Evolutionary conservation across 2,329 filamentous ascomycete genomes (phyloP), one percentile per base, ranked within the genome.

Genomic region (Catunica adiposa): DNA sequence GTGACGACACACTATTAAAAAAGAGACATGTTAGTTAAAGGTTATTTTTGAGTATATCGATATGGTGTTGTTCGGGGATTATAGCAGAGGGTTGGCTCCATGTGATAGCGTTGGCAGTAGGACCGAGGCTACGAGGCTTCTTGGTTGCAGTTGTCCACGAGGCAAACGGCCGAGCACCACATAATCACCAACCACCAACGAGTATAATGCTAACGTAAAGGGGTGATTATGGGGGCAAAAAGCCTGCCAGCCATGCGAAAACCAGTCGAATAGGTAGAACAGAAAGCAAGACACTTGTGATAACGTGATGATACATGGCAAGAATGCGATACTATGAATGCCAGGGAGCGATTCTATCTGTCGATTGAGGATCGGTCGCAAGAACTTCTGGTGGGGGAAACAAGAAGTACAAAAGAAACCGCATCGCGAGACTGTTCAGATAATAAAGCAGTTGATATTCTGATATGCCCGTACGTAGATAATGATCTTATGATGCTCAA

Each of bases 1-100:
- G 92, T 97, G 67, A 98, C 92, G 68, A 98, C 92, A 71, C 92
- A 98, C 89, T 96, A 64, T 59, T 65, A 58, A 52, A 20, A 54
- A 59, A 56, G 57, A 67, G 68, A 5, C 11, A 62, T 62, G 66
- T 72, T 67, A 69, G 66, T 64, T 54, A 34, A 29, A 57, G 61
- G 58, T 6, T 25, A 5, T 48, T 15, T 23, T 2, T 23, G 26
- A 11, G 8, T 7, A 42, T 31, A 52, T 60, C 48, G 50, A 58
- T 48, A 46, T 56, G 51, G 51, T 44, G 20, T 23, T 37, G 25
- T 8, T 34, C 29, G 26, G 48, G 26, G 11, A 34, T 5, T 11
- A 34, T 34, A 11, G 5, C 29, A 11, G 29, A 11, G 29, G 29
- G 5, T 34, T 5, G 40, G 22, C n/a, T 48, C 23, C 44, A 48